Percentiles rank a stretch among this genome's conserved stretches.
These are phyloP conservation scores for Penicillium nucicola DNA, from an alignment of 495 filamentous ascomycete species.

Conservation along the genomic window DNA sequence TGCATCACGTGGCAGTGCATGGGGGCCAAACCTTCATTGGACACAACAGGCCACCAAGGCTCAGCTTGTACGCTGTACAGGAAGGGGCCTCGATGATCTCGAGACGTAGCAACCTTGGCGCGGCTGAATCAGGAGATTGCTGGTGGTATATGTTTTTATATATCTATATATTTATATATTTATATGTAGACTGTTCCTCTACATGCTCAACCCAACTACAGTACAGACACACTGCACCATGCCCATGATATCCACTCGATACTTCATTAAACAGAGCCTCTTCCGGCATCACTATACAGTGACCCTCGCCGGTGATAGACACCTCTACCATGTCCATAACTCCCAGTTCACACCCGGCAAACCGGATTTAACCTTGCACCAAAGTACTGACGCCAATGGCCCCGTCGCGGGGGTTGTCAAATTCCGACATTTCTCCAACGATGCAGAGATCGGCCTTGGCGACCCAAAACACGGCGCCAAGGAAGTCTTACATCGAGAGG, in stretches of 20 bases:
- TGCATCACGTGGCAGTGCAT: neutral
- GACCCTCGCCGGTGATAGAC: conserved; percentile 13
- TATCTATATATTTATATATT: too few relatives aligned
- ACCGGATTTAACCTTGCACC: conserved; percentile 33
- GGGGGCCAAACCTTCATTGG: neutral
- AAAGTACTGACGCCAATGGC: conserved; percentile 19
- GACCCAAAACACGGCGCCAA: conserved; percentile 21
- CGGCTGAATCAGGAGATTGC: too few relatives aligned
- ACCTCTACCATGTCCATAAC: conserved; percentile 28
- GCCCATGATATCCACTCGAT: neutral
- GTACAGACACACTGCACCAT: conserved; percentile 6
- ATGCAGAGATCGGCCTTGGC: conserved; percentile 30
- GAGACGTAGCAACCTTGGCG: neutral
- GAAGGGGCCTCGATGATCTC: too few relatives aligned
- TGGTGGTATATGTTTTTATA: too few relatives aligned
- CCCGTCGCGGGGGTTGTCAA: conserved; percentile 29
- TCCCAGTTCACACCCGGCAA: conserved; percentile 25
- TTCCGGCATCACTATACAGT: conserved; percentile 29
- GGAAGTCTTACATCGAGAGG: conserved; percentile 25
- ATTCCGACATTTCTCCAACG: conserved; percentile 33
- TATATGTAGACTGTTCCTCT: too few relatives aligned
- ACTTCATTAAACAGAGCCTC: conserved; percentile 25
- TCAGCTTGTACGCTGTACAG: too few relatives aligned
- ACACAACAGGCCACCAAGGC: too few relatives aligned
- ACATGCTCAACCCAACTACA: neutral